A percentile compares a stretch with the other conserved stretches of the same genome.
Conservation (phyloP, 2,329 filamentous ascomycete species). For the Massarina eburnea region DNA sequence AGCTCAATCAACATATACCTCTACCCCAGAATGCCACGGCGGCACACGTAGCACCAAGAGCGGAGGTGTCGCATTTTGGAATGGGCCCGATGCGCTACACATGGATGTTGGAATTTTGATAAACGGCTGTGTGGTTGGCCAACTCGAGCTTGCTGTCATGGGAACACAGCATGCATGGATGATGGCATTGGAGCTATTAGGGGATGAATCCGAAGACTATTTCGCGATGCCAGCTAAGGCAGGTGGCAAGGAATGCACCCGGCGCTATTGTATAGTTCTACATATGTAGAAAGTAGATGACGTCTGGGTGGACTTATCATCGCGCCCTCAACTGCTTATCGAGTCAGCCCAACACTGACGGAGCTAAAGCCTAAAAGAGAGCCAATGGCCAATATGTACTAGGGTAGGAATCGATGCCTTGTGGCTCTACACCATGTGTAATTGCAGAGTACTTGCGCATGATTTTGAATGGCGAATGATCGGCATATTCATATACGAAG, state of each 20-base stretch:
- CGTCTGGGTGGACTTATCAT: not conserved
- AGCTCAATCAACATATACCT: constrained; percentile 3
- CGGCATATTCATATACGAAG: too few species aligned
- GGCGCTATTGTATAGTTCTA: not conserved
- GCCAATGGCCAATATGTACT: too few species aligned
- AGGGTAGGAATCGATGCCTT: too few species aligned
- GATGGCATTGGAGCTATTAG: constrained; percentile 1
- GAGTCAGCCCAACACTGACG: too few species aligned
- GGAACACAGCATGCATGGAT: too few species aligned
- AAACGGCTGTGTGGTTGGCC: too few species aligned
- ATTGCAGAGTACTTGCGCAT: too few species aligned
- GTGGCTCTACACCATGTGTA: too few species aligned
- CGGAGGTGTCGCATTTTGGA: constrained; percentile 1
- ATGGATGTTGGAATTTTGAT: not conserved
- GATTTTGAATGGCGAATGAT: too few species aligned
- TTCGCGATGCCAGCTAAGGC: constrained; percentile 13
- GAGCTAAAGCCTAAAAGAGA: too few species aligned
- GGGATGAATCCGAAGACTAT: not conserved
- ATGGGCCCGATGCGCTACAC: constrained; percentile 3
- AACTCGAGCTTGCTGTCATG: too few species aligned
- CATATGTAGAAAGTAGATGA: not conserved
- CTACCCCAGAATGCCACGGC: not conserved
- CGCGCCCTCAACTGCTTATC: too few species aligned
- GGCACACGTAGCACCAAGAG: constrained; percentile 1
- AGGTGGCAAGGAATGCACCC: constrained; percentile 10